Conservation (phyloP, 805 yeast genomes). For the Suhomyces pyralidae region DNA sequence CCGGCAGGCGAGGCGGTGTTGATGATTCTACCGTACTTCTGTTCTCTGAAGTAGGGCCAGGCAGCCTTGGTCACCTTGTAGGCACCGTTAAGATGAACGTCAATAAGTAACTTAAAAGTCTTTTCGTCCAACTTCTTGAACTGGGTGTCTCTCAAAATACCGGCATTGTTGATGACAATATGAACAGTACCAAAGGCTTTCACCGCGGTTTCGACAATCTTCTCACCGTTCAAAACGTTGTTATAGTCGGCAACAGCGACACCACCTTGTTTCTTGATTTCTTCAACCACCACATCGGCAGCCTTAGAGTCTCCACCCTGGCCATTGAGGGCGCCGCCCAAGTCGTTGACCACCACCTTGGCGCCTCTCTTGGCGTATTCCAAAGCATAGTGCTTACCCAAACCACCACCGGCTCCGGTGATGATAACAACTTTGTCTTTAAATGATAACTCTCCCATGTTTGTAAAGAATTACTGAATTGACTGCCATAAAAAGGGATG, state of each 20-base stretch:
- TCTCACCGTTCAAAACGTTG: slow-evolving; percentile 81
- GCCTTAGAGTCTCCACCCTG: slow-evolving; percentile 71
- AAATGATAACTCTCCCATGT: slow-evolving; percentile 43
- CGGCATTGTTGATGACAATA: slow-evolving; percentile 89
- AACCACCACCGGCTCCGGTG: slow-evolving; percentile 98
- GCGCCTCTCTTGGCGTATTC: slow-evolving; percentile 91
- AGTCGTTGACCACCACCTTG: slow-evolving; percentile 89
- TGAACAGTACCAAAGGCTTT: slow-evolving; percentile 86
- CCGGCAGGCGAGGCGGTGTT: slow-evolving; percentile 99
- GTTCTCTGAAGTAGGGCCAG: slow-evolving; percentile 85
- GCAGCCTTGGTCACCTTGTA: slow-evolving; percentile 83
- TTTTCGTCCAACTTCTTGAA: slow-evolving; percentile 82
- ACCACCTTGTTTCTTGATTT: slow-evolving; percentile 74
- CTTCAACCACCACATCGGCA: slow-evolving; percentile 86
- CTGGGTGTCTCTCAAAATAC: slow-evolving; percentile 83
- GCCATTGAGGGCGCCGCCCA: slow-evolving; percentile 82
- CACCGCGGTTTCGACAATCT: slow-evolving; percentile 81
- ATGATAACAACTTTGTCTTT: slow-evolving; percentile 86
- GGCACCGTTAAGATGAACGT: slow-evolving; percentile 89
- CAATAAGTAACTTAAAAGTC: slow-evolving; percentile 75
- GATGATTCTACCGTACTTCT: slow-evolving; percentile 81
- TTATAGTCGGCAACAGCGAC: slow-evolving; percentile 91
- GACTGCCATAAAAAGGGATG: not conserved
- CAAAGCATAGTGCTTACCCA: slow-evolving; percentile 84
- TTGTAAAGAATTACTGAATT: not conserved